These are phyloP conservation scores for Phytopythium litorale DNA, from an alignment of 352 stramenopile species.

Conservation along the genomic window DNA sequence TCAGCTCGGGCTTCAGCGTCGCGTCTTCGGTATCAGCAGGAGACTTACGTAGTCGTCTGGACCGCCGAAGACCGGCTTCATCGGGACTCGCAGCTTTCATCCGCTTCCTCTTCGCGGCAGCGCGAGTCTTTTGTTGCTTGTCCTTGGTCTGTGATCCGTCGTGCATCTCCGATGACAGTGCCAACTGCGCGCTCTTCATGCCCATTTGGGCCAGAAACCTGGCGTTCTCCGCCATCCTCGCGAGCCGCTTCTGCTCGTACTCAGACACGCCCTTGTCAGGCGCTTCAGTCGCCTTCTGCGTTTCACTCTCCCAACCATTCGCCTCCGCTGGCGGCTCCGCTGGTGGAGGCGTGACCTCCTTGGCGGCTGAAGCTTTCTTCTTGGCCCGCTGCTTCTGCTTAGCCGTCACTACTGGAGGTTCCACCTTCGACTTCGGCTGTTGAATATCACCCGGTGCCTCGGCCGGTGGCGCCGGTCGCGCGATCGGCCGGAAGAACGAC, in stretches of 20 bases:
- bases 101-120: constrained; percentile 7
- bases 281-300: not conserved
- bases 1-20: not conserved
- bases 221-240: constrained; percentile 38
- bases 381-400: not conserved
- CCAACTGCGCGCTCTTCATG: constrained; percentile 23
- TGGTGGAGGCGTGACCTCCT: no score
- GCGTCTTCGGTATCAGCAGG: not conserved
- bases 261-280: constrained; percentile 18
- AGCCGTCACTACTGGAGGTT: no score
- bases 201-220: constrained; percentile 41
- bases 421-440: not conserved
- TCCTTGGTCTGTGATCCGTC: not conserved
- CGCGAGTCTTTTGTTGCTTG: constrained; percentile 1
- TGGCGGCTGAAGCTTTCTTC: not conserved
- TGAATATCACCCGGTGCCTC: no score
- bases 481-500: constrained; percentile 4
- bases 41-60: constrained; percentile 26
- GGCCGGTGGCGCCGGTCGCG: not conserved
- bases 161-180: constrained; percentile 10
- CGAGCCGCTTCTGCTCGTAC: constrained; percentile 40
- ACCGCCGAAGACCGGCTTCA: constrained; percentile 19
- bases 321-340: no score
- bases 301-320: not conserved
- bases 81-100: not conserved